Conservation (phyloP, 2,329 filamentous ascomycete species). For the Penicillium crustosum region DNA sequence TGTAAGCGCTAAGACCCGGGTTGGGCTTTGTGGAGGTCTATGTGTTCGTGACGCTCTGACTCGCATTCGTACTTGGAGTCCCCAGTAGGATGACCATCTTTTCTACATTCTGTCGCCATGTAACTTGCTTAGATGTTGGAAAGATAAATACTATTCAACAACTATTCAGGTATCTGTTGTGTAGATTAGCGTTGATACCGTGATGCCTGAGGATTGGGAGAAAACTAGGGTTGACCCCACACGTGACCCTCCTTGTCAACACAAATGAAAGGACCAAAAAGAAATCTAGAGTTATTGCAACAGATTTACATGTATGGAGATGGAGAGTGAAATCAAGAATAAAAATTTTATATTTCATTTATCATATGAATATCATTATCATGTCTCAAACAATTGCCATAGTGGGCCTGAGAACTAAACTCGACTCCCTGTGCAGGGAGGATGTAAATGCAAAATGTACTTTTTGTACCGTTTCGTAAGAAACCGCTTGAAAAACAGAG, state of each 20-base stretch:
- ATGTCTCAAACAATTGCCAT: constrained; percentile 6
- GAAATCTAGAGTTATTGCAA: neutral
- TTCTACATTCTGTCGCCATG: neutral
- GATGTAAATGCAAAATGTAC: constrained; percentile 2
- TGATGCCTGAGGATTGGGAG: neutral
- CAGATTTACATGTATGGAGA: neutral
- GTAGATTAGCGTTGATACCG: neutral
- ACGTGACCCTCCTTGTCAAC: constrained; percentile 9
- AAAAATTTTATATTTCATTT: neutral
- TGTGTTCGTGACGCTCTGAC: neutral
- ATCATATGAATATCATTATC: constrained; percentile 20
- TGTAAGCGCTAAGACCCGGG: no score
- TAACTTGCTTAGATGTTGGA: neutral
- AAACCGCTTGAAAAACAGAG: constrained; percentile 11
- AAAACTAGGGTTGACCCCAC: constrained; percentile 10
- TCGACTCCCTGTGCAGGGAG: neutral
- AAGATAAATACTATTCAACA: neutral
- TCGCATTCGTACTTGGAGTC: neutral
- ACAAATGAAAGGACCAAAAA: neutral
- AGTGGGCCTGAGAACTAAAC: constrained; percentile 2
- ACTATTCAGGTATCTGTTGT: neutral
- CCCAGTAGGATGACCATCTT: neutral
- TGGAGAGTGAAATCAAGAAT: neutral
- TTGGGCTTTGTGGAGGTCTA: no score
- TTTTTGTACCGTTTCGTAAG: neutral